Conservation (phyloP, 208 protist species). For the Wallacemonas sp. region DNA sequence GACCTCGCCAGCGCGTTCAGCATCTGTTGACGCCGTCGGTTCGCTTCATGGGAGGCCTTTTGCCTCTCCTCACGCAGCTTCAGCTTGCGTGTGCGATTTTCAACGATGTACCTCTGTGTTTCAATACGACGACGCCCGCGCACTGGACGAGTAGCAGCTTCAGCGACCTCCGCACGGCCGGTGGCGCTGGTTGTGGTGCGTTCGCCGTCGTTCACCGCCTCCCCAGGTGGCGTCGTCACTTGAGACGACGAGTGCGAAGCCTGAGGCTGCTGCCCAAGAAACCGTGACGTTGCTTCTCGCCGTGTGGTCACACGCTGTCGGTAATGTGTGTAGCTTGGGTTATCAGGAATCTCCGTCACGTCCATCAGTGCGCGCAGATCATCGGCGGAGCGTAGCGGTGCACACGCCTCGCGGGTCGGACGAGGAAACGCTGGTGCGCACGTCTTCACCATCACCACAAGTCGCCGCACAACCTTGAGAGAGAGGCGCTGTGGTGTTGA, state of each 20-base stretch:
- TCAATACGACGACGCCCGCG: constrained; percentile 6
- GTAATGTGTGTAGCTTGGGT: constrained; percentile 73
- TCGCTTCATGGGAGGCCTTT: constrained; percentile 27
- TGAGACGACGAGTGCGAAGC: no score
- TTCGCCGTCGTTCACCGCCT: neutral
- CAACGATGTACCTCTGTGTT: constrained; percentile 49
- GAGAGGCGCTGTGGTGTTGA: constrained; percentile 85
- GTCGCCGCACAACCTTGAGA: constrained; percentile 72
- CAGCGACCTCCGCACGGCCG: neutral
- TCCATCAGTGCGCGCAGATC: constrained; percentile 68
- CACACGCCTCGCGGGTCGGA: constrained; percentile 48
- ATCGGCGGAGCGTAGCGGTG: constrained; percentile 28
- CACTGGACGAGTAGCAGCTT: neutral
- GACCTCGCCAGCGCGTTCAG: neutral
- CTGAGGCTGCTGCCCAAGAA: constrained; percentile 1
- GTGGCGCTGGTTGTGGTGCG: neutral
- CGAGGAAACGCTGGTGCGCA: constrained; percentile 25
- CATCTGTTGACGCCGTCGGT: constrained; percentile 1
- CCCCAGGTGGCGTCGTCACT: no score
- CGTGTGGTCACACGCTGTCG: constrained; percentile 45
- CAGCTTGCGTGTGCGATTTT: constrained; percentile 62
- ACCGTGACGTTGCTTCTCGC: constrained; percentile 38
- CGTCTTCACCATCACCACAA: constrained; percentile 68
- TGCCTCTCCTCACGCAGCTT: constrained; percentile 45
- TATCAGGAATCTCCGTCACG: constrained; percentile 57